Evolutionary conservation across 1,139 yeast species (phyloP).

Genomic region (Pichia sp.): DNA sequence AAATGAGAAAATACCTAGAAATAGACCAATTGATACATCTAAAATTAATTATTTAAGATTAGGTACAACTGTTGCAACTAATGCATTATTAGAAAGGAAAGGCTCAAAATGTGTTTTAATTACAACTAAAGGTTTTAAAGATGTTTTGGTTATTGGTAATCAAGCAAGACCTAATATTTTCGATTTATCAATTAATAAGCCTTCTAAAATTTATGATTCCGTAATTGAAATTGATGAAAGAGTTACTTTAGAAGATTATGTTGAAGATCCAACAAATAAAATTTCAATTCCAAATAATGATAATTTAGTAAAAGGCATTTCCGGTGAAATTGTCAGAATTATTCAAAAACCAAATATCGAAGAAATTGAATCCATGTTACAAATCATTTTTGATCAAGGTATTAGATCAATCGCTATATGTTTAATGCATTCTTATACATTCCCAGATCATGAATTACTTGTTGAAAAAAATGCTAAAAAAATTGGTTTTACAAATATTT

Average conservation of each 20-base stretch:
- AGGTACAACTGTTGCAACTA: conserved; percentile 81
- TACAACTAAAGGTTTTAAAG: conserved; percentile 62
- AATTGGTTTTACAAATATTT: conserved; percentile 49
- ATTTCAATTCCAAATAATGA: conserved; percentile 26
- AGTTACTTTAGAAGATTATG: conserved; percentile 60
- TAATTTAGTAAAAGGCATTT: conserved; percentile 42
- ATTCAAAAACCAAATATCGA: conserved; percentile 41
- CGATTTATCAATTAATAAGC: conserved; percentile 53
- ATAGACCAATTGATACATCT: conserved; percentile 36
- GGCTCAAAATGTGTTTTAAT: conserved; percentile 60
- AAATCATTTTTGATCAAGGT: conserved; percentile 44
- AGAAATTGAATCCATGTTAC: conserved; percentile 36
- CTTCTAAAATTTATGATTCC: conserved; percentile 52
- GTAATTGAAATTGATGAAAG: conserved; percentile 69
- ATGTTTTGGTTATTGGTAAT: conserved; percentile 60
- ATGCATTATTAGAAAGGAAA: conserved; percentile 61
- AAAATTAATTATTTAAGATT: conserved; percentile 54
- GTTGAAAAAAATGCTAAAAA: conserved; percentile 53
- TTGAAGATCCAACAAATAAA: conserved; percentile 48
- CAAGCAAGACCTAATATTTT: conserved; percentile 70
- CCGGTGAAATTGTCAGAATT: conserved; percentile 59
- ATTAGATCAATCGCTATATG: conserved; percentile 63
- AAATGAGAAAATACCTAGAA: conserved; percentile 44
- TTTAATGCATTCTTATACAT: conserved; percentile 64
- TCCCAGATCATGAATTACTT: conserved; percentile 53